These are phyloP conservation scores for Agapanthus africanus DNA, from an alignment of 106 monocot genomes.

Conservation along the genomic window DNA sequence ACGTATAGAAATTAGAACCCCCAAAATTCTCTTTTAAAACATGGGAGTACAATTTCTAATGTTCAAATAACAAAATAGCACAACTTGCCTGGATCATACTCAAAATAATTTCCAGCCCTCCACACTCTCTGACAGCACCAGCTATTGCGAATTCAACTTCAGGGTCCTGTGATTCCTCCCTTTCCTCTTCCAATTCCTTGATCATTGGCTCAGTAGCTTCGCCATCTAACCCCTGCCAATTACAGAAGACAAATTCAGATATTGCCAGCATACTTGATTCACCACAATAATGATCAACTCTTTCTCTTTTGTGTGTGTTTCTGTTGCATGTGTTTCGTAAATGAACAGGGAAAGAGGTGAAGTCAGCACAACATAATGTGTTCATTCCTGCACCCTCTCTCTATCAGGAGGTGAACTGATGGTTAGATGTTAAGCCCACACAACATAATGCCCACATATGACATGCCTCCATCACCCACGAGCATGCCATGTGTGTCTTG, in stretches of 20 bases:
- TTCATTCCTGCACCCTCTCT: too few species aligned
- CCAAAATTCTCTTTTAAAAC: background rate
- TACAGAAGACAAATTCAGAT: constrained; percentile 4
- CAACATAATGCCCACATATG: background rate
- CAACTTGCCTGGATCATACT: constrained; percentile 81
- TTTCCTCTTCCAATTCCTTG: constrained; percentile 98
- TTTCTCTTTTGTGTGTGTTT: background rate
- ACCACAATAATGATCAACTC: too few species aligned
- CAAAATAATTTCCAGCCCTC: constrained; percentile 85
- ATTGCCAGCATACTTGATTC: too few species aligned
- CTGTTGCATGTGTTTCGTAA: too few species aligned
- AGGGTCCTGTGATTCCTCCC: constrained; percentile 97
- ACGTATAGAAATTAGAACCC: background rate
- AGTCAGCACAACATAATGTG: too few species aligned
- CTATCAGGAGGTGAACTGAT: too few species aligned
- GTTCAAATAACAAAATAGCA: background rate
- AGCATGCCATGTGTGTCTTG: background rate
- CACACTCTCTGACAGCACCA: constrained; percentile 89
- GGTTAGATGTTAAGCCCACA: too few species aligned
- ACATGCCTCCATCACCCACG: background rate
- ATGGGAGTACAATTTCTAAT: background rate
- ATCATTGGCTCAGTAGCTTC: constrained; percentile 99
- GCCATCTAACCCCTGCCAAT: constrained; percentile 87
- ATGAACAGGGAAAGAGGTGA: too few species aligned
- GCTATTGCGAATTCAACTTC: constrained; percentile 98